Percentiles rank a stretch among this genome's conserved stretches.
Evolutionary conservation across 352 stramenopile species (phyloP).

Genomic region (Globisporangium takayamanum): DNA sequence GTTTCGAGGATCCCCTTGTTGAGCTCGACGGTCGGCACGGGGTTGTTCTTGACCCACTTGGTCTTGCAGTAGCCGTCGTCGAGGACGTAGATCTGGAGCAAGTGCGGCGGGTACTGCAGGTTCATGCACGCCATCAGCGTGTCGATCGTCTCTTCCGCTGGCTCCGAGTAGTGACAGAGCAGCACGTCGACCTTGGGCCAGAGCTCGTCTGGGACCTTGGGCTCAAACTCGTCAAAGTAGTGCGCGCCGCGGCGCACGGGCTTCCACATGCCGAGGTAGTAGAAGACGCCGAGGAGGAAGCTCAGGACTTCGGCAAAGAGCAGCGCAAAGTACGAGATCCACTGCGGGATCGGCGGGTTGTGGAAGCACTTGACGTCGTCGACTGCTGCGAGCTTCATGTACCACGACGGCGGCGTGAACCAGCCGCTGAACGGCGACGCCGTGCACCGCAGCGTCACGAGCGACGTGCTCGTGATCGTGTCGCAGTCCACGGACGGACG

Average conservation of each 20-base stretch:
- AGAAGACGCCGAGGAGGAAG: slow-evolving; percentile 64
- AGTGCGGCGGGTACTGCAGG: slow-evolving; percentile 81
- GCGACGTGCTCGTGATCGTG: slow-evolving; percentile 52
- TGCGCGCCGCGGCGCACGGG: slow-evolving; percentile 79
- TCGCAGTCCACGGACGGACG: slow-evolving; percentile 41
- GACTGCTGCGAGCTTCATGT: slow-evolving; percentile 61
- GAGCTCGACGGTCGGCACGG: slow-evolving; percentile 28
- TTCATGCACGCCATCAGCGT: slow-evolving; percentile 86
- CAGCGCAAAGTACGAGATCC: slow-evolving; percentile 76
- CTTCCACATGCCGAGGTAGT: slow-evolving; percentile 90
- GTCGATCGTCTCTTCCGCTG: slow-evolving; percentile 79
- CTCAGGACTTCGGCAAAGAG: slow-evolving; percentile 58
- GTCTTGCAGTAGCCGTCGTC: slow-evolving; percentile 80
- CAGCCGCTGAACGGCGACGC: slow-evolving; percentile 53
- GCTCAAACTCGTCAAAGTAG: slow-evolving; percentile 86
- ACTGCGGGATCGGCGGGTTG: slow-evolving; percentile 64
- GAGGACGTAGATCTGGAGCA: slow-evolving; percentile 81
- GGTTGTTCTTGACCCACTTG: slow-evolving; percentile 79
- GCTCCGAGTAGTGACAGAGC: slow-evolving; percentile 78
- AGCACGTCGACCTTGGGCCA: slow-evolving; percentile 85
- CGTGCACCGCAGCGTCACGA: slow-evolving; percentile 48
- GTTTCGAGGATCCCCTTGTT: slow-evolving; percentile 45
- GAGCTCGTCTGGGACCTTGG: slow-evolving; percentile 68
- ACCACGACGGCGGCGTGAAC: slow-evolving; percentile 69
- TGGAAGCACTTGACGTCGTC: slow-evolving; percentile 78